A percentile compares a stretch with the other conserved stretches of the same genome.
phyloP scores from a whole-genome alignment of 352 stramenopile species.

The Phytopythium ostracodes region DNA sequence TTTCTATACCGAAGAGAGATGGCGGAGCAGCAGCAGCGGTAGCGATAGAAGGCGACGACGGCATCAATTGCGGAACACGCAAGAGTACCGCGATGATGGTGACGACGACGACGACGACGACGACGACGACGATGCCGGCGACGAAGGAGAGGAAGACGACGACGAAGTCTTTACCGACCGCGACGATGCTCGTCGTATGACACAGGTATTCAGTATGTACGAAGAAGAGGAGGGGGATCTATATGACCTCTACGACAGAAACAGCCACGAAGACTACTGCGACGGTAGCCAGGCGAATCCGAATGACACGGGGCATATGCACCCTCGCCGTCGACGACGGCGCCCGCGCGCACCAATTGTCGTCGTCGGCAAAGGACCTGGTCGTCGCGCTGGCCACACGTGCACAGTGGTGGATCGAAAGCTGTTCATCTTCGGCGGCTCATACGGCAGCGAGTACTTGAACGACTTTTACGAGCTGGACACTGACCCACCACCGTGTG shows the following conservation, averaged over 20 bases:
- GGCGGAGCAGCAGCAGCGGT: slow-evolving; percentile 8
- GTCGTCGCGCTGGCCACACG: slow-evolving; percentile 91
- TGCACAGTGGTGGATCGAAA: slow-evolving; percentile 91
- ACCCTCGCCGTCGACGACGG: slow-evolving; percentile 13
- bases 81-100: slow-evolving; percentile 38
- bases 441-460: slow-evolving; percentile 89
- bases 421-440: slow-evolving; percentile 94
- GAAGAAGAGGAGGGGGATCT: slow-evolving; percentile 29
- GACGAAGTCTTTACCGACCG: slow-evolving; percentile 10
- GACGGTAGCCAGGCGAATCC: slow-evolving; percentile 40
- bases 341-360: slow-evolving; percentile 59
- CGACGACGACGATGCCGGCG: slow-evolving; percentile 14
- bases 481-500: slow-evolving; percentile 88
- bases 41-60: slow-evolving; percentile 11
- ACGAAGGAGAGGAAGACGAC: slow-evolving; percentile 18
- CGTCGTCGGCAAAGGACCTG: slow-evolving; percentile 82
- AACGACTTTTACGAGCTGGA: slow-evolving; percentile 95
- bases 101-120: slow-evolving; percentile 39
- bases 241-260: slow-evolving; percentile 2
- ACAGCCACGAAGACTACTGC: slow-evolving; percentile 16
- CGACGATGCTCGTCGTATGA: neutral
- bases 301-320: slow-evolving; percentile 53
- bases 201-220: slow-evolving; percentile 2
- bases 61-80: slow-evolving; percentile 11
- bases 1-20: neutral